These are phyloP conservation scores for Xylaria intraflava DNA, from an alignment of 495 filamentous ascomycete genomes.

Conservation along the genomic window DNA sequence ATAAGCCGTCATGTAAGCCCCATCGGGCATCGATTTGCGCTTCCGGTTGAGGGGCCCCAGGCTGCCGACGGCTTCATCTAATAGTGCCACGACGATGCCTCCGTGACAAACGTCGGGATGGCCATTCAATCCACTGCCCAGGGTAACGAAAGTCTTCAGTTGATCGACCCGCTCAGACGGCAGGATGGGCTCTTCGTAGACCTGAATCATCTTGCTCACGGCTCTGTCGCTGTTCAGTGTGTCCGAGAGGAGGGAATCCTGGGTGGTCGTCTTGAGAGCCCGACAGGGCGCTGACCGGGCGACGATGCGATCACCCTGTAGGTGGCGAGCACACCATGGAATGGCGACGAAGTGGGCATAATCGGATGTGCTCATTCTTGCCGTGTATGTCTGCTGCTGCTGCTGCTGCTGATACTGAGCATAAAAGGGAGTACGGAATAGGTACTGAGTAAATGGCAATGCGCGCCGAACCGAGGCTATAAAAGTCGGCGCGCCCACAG, in stretches of 20 bases:
- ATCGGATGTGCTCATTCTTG: conserved; percentile 24
- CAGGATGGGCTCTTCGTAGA: conserved; percentile 34
- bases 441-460: too few species aligned
- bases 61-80: conserved; percentile 49
- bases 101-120: conserved; percentile 53
- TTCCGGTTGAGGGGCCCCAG: conserved; percentile 42
- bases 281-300: conserved; percentile 37
- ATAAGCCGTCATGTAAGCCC: conserved; percentile 46
- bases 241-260: conserved; percentile 51
- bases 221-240: conserved; percentile 49
- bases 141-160: conserved; percentile 40
- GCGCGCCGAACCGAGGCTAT: too few species aligned
- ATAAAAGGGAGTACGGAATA: too few species aligned
- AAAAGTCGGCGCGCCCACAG: too few species aligned
- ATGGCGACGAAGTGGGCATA: conserved; percentile 45
- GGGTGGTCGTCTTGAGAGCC: conserved; percentile 31
- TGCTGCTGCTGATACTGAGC: too few species aligned
- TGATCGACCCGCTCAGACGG: conserved; percentile 31
- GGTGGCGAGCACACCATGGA: conserved; percentile 51
- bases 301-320: conserved; percentile 34
- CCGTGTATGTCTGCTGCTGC: too few species aligned
- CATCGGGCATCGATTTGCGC: conserved; percentile 15
- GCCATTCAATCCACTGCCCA: conserved; percentile 53
- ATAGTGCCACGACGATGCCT: conserved; percentile 51
- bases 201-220: conserved; percentile 42